Conservation (phyloP, 805 yeast species). For the Torulaspora franciscae region DNA sequence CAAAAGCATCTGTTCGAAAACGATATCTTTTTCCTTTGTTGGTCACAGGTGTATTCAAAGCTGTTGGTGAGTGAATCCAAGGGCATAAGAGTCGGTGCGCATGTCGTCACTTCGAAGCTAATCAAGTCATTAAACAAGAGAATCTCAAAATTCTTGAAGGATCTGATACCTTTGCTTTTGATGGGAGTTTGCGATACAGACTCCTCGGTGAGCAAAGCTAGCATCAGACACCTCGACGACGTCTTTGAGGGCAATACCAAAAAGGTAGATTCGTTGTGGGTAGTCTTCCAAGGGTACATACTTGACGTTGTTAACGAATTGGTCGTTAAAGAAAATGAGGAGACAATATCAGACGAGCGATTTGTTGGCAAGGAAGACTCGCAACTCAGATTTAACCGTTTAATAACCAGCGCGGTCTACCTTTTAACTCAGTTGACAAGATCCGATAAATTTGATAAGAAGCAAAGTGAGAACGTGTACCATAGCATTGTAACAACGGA, state of each 20-base stretch:
- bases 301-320: constrained; percentile 51
- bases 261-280: constrained; percentile 56
- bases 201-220: constrained; percentile 48
- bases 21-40: constrained; percentile 52
- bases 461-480: constrained; percentile 21
- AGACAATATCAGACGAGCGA: constrained; percentile 70
- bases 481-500: constrained; percentile 40
- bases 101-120: constrained; percentile 56
- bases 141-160: constrained; percentile 61
- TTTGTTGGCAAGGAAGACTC: constrained; percentile 63
- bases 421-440: constrained; percentile 38
- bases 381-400: constrained; percentile 55
- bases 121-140: constrained; percentile 49
- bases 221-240: constrained; percentile 42
- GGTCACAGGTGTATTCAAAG: constrained; percentile 82
- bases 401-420: constrained; percentile 46
- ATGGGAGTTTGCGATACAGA: constrained; percentile 71
- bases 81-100: constrained; percentile 55
- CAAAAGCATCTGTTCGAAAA: constrained; percentile 37
- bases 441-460: constrained; percentile 20
- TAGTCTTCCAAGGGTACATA: constrained; percentile 51
- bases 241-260: constrained; percentile 55
- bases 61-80: constrained; percentile 68
- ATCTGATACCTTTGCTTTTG: constrained; percentile 68
- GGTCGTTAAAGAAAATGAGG: constrained; percentile 51